Percentiles rank a stretch among this genome's conserved stretches.
Conservation (phyloP, 108 stramenopile genomes). For the Epithemia pelagica region DNA sequence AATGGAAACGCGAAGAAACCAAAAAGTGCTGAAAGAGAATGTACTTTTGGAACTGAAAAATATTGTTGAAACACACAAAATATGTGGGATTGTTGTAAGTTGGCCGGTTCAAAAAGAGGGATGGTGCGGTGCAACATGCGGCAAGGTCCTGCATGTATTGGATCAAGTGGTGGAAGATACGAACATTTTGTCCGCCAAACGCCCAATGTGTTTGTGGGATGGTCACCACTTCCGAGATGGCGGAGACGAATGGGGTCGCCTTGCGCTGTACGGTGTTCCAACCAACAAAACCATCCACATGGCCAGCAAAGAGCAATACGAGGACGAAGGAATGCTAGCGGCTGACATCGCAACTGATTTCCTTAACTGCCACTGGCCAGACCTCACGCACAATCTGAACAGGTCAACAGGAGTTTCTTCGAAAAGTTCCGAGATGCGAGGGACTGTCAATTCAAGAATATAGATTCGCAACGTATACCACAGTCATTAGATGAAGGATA, state of each 20-base stretch:
- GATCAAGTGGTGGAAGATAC: conserved; percentile 15
- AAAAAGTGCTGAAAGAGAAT: neutral
- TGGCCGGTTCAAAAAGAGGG: conserved; percentile 28
- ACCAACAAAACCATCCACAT: conserved; percentile 3
- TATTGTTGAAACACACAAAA: conserved; percentile 10
- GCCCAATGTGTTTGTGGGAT: conserved; percentile 23
- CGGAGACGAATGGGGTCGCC: conserved; percentile 22
- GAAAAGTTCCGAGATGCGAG: neutral
- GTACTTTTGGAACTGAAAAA: conserved; percentile 7
- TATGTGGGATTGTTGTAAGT: conserved; percentile 23
- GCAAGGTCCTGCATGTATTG: conserved; percentile 20
- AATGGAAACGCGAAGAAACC: conserved; percentile 1
- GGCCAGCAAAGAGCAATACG: conserved; percentile 23
- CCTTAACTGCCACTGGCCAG: conserved; percentile 12
- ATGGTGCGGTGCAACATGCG: conserved; percentile 16
- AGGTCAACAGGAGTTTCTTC: neutral
- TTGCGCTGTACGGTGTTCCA: conserved; percentile 3
- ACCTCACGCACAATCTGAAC: neutral
- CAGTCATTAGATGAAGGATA: no score
- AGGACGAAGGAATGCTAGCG: conserved; percentile 5
- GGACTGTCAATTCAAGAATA: no score
- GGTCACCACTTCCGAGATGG: neutral
- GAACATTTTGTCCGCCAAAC: conserved; percentile 6
- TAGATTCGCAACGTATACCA: no score
- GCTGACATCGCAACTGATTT: conserved; percentile 20